phyloP scores from a whole-genome alignment of 2,329 filamentous ascomycete genomes.

The Pseudogymnoascus sp. region DNA sequence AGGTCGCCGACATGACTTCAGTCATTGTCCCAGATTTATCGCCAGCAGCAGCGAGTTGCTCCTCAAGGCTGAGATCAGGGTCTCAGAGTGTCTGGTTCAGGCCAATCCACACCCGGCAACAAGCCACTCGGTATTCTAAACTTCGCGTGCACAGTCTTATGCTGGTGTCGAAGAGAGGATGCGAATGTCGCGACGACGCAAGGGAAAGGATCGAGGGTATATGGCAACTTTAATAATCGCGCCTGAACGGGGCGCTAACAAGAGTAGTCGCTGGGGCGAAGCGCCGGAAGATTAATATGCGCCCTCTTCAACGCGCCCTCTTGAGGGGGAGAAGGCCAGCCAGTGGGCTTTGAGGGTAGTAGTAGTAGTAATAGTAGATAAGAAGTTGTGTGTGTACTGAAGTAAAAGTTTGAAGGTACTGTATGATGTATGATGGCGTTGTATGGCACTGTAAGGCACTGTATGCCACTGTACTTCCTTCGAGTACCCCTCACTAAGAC shows the following conservation, averaged over 20 bases:
- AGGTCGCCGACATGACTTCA: constrained; percentile 52
- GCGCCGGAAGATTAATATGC: constrained; percentile 6
- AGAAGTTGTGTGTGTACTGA: background rate
- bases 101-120: constrained; percentile 3
- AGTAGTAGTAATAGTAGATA: background rate
- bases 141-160: constrained; percentile 6
- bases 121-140: constrained; percentile 4
- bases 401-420: background rate
- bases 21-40: constrained; percentile 22
- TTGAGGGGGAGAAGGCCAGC: background rate
- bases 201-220: background rate
- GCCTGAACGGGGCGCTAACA: constrained; percentile 1
- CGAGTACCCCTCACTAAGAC: constrained; percentile 10
- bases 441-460: background rate
- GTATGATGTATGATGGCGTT: background rate
- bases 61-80: constrained; percentile 6
- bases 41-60: constrained; percentile 9
- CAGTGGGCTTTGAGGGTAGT: background rate
- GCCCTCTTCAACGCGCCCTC: constrained; percentile 4
- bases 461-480: background rate
- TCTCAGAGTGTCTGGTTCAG: constrained; percentile 9
- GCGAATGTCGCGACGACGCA: background rate
- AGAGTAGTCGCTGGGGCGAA: constrained; percentile 3
- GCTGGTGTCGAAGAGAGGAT: constrained; percentile 4
- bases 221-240: constrained; percentile 8